phyloP scores from a whole-genome alignment of 495 filamentous ascomycete genomes.

The Immersiella caudata region DNA sequence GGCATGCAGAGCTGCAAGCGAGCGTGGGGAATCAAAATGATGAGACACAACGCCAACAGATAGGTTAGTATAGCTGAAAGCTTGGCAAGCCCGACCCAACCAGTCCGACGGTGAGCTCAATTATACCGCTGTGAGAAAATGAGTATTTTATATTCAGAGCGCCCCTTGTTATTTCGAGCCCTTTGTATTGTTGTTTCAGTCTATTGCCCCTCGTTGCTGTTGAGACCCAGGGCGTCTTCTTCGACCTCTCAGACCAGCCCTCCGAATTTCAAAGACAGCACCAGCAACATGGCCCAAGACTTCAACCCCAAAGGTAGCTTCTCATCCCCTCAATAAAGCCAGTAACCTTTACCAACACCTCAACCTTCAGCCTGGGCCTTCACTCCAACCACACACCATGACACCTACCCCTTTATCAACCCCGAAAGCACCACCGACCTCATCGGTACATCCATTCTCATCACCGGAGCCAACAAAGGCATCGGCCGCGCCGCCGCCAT shows the following conservation, averaged over 20 bases:
- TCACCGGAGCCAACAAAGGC: slow-evolving; percentile 3
- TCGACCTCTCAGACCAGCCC: too few relatives aligned
- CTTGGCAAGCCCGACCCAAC: background rate
- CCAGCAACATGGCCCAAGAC: background rate
- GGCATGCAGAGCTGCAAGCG: background rate
- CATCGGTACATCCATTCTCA: background rate
- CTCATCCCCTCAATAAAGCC: background rate
- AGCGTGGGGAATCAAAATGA: background rate
- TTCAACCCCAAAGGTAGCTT: background rate
- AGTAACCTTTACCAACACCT: background rate
- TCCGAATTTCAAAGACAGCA: background rate
- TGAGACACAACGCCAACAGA: background rate
- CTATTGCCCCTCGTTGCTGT: too few relatives aligned
- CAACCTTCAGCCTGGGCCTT: background rate
- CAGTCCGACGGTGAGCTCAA: background rate
- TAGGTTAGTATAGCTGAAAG: background rate
- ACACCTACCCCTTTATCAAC: slow-evolving; percentile 4
- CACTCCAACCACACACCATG: background rate
- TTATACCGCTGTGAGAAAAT: background rate
- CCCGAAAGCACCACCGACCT: background rate
- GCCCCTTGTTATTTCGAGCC: background rate
- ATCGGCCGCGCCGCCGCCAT: background rate
- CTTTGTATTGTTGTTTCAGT: background rate
- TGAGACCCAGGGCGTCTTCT: too few relatives aligned
- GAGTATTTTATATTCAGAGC: background rate